Evolutionary conservation across 2,329 filamentous ascomycete species (phyloP).

Genomic region (Fonsecaea multimorphosa): DNA sequence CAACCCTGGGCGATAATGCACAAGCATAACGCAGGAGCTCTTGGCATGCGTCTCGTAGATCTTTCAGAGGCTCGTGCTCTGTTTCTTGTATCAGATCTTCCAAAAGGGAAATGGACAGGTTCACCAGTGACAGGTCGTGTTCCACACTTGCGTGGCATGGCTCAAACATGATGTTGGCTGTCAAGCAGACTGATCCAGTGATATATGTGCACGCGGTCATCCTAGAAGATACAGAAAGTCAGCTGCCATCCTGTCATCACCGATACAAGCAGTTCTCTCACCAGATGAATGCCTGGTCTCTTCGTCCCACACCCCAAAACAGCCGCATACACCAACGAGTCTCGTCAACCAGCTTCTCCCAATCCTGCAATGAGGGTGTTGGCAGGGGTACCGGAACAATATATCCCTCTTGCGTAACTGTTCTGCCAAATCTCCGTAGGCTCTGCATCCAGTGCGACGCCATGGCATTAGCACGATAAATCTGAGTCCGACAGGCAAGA

Average conservation of each 20-base stretch:
- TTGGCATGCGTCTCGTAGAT: constrained; percentile 16
- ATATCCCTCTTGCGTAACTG: constrained; percentile 8
- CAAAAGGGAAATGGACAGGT: constrained; percentile 19
- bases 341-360: constrained; percentile 17
- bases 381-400: constrained; percentile 13
- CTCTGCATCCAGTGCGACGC: constrained; percentile 1
- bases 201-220: constrained; percentile 31
- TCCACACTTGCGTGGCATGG: constrained; percentile 17
- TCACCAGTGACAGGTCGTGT: constrained; percentile 19
- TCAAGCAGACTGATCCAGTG: constrained; percentile 29
- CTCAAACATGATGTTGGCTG: constrained; percentile 31
- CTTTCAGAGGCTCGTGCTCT: constrained; percentile 3
- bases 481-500: constrained; percentile 20
- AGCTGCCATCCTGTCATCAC: constrained; percentile 17
- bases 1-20: constrained; percentile 7
- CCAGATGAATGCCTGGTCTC: constrained; percentile 6
- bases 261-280: constrained; percentile 24
- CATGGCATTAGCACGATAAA: constrained; percentile 21
- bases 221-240: constrained; percentile 17
- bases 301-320: constrained; percentile 21
- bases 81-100: constrained; percentile 22
- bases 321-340: constrained; percentile 22
- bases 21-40: constrained; percentile 18
- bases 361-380: constrained; percentile 18
- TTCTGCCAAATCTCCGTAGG: constrained; percentile 14